These are phyloP conservation scores for Nyssa sinensis DNA, from an alignment of 148 eudicot genomes.

Conservation along the genomic window DNA sequence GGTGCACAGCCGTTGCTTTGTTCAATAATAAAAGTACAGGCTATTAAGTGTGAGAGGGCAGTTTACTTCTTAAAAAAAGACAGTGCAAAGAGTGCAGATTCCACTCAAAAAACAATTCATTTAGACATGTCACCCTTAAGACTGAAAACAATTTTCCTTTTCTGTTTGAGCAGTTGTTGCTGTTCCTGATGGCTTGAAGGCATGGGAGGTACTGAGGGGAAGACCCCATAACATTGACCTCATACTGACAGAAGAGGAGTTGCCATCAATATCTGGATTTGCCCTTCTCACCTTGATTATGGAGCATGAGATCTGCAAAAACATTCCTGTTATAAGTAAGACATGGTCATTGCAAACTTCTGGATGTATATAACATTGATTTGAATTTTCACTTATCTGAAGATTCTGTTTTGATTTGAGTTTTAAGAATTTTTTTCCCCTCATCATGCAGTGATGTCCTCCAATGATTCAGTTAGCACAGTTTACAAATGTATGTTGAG, in stretches of 20 bases:
- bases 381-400: not conserved
- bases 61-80: too few species aligned
- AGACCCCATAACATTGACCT: slow-evolving; percentile 70
- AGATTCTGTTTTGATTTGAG: not conserved
- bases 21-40: too few species aligned
- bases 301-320: slow-evolving; percentile 85
- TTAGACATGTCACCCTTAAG: not conserved
- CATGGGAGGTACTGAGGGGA: slow-evolving; percentile 83
- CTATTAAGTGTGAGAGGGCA: too few species aligned
- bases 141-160: slow-evolving; percentile 1
- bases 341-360: not conserved
- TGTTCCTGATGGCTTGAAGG: slow-evolving; percentile 88
- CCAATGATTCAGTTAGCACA: slow-evolving; percentile 72
- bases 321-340: slow-evolving; percentile 96
- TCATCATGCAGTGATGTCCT: slow-evolving; percentile 90
- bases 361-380: not conserved
- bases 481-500: slow-evolving; percentile 92
- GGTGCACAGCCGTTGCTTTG: too few species aligned
- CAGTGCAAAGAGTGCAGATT: too few species aligned
- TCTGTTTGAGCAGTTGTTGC: slow-evolving; percentile 66
- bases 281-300: slow-evolving; percentile 78
- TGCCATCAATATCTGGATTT: slow-evolving; percentile 87
- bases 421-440: slow-evolving; percentile 14
- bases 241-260: slow-evolving; percentile 80
- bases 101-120: too few species aligned